Evolutionary conservation across 257 asterid species (phyloP).

Genomic region (Mentha longifolia): DNA sequence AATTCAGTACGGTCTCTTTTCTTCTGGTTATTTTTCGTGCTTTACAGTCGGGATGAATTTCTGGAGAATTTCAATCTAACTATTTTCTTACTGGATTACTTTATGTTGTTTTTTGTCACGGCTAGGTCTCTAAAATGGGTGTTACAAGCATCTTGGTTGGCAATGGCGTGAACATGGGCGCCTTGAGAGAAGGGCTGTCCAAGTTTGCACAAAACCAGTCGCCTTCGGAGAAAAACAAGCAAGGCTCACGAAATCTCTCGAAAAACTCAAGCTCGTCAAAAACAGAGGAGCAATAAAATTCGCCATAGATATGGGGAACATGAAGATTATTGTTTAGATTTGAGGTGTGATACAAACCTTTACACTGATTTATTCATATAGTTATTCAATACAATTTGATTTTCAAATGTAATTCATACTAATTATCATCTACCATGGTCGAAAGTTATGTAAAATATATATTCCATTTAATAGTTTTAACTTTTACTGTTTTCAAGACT

Average conservation of each 20-base stretch:
- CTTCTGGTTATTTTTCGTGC: not conserved
- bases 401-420: not conserved
- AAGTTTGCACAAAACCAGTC: conserved; percentile 52
- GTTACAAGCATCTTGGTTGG: conserved; percentile 72
- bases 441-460: not conserved
- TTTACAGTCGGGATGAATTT: not conserved
- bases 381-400: conserved; percentile 10
- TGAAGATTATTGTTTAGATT: conserved; percentile 12
- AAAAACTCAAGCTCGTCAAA: conserved; percentile 49
- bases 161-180: conserved; percentile 69
- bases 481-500: too few species aligned
- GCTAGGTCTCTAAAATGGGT: conserved; percentile 79
- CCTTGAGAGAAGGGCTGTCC: conserved; percentile 70
- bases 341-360: conserved; percentile 10
- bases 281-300: conserved; percentile 28
- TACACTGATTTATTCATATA: conserved; percentile 18
- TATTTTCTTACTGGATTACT: conserved; percentile 3
- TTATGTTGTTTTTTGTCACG: not conserved
- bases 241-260: conserved; percentile 38
- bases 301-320: conserved; percentile 9
- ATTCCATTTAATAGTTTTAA: too few species aligned
- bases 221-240: conserved; percentile 50
- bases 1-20: conserved; percentile 57
- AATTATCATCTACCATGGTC: not conserved
- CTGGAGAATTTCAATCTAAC: not conserved